Evolutionary conservation across 345 rosid species (phyloP).

Genomic region (Gossypioides kirkii): DNA sequence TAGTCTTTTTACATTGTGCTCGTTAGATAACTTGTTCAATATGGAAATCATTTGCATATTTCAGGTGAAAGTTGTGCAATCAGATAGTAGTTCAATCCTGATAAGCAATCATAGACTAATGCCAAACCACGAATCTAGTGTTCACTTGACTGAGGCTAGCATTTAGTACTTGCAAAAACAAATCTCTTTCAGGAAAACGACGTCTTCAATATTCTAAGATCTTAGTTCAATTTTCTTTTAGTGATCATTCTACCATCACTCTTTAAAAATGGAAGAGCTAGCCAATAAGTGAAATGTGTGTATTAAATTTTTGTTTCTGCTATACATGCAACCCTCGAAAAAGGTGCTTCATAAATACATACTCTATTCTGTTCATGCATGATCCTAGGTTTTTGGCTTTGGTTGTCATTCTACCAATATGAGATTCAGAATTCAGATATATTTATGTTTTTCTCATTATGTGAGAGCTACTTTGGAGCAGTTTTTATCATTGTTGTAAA

Average conservation of each 20-base stretch:
- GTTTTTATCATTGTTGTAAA: too few species aligned
- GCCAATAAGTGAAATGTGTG: background rate
- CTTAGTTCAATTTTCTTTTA: background rate
- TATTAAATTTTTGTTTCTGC: background rate
- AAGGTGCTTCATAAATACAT: background rate
- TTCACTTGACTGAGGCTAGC: background rate
- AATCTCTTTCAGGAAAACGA: background rate
- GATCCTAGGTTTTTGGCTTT: background rate
- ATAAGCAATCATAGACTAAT: background rate
- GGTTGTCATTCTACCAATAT: background rate
- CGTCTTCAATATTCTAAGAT: background rate
- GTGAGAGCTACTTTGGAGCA: too few species aligned
- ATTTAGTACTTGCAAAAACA: background rate
- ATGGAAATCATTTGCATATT: background rate
- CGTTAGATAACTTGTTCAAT: background rate
- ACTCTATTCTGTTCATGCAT: background rate
- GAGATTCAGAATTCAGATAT: too few species aligned
- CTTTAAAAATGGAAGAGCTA: slow-evolving; percentile 6
- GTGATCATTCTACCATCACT: background rate
- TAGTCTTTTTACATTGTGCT: background rate
- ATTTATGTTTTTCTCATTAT: too few species aligned
- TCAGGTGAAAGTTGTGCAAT: background rate
- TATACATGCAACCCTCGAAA: background rate
- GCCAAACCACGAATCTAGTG: background rate
- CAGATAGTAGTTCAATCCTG: background rate